Evolutionary conservation across 1,139 yeast species (phyloP).

Genomic region (Suhomyces taliae): DNA sequence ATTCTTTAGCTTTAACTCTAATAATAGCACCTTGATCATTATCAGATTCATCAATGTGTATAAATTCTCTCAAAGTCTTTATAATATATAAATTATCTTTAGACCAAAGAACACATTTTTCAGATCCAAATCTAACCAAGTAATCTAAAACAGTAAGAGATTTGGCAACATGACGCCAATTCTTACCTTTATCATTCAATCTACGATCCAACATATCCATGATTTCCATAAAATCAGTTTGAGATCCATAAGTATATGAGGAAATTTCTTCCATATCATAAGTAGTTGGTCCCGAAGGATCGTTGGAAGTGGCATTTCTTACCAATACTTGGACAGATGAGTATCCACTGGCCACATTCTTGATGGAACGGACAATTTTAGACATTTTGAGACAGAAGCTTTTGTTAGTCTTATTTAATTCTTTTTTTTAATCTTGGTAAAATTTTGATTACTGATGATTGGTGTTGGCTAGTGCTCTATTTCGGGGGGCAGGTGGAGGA

Average conservation of each 20-base stretch:
- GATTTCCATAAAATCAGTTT: slow-evolving; percentile 80
- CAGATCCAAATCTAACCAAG: slow-evolving; percentile 83
- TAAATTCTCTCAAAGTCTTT: slow-evolving; percentile 90
- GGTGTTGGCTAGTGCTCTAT: too few relatives aligned
- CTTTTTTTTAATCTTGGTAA: too few relatives aligned
- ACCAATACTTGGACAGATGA: slow-evolving; percentile 83
- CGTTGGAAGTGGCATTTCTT: slow-evolving; percentile 92
- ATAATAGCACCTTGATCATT: slow-evolving; percentile 88
- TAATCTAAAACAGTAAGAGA: slow-evolving; percentile 86
- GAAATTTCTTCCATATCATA: slow-evolving; percentile 86
- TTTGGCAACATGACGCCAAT: slow-evolving; percentile 97
- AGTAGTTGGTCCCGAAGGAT: slow-evolving; percentile 79
- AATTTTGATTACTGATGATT: too few relatives aligned
- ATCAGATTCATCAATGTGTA: slow-evolving; percentile 76
- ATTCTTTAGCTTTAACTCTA: slow-evolving; percentile 88
- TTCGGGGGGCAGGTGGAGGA: too few relatives aligned
- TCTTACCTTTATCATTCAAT: slow-evolving; percentile 93
- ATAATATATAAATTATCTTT: slow-evolving; percentile 86
- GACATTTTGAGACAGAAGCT: slow-evolving; percentile 46
- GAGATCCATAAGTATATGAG: slow-evolving; percentile 65
- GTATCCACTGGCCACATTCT: slow-evolving; percentile 93
- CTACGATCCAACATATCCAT: slow-evolving; percentile 96
- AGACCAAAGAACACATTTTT: slow-evolving; percentile 92
- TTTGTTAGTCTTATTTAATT: too few relatives aligned
- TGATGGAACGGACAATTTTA: slow-evolving; percentile 80